These are phyloP conservation scores for Saccharomycopsis microspora DNA, from an alignment of 805 yeast species.

Conservation along the genomic window DNA sequence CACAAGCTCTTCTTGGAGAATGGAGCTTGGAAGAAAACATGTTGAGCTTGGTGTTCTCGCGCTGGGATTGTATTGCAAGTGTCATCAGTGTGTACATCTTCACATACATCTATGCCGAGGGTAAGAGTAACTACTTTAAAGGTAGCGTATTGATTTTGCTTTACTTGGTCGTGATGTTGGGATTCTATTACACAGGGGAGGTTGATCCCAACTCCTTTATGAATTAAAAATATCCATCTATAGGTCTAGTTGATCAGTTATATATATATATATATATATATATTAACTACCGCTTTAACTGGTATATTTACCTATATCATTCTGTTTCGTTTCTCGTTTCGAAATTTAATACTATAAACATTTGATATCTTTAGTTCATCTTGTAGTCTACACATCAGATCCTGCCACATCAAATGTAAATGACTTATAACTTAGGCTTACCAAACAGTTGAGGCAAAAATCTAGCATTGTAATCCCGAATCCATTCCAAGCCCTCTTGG, in stretches of 20 bases:
- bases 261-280: background rate
- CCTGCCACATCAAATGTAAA: too few relatives aligned
- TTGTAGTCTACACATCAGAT: background rate
- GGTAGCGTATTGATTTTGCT: conserved; percentile 79
- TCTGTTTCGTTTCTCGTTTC: background rate
- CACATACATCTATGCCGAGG: conserved; percentile 92
- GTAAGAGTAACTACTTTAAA: conserved; percentile 91
- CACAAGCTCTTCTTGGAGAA: conserved; percentile 22
- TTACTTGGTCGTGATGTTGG: conserved; percentile 64
- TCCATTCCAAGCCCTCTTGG: conserved; percentile 6
- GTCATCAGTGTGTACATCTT: conserved; percentile 79
- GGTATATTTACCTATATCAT: background rate
- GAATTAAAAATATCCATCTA: background rate
- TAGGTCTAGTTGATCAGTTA: background rate
- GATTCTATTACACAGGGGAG: conserved; percentile 59
- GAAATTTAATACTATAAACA: background rate
- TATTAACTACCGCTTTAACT: background rate
- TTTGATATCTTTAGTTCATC: background rate
- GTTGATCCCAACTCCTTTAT: conserved; percentile 12
- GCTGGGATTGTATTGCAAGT: conserved; percentile 88
- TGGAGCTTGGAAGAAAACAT: conserved; percentile 20
- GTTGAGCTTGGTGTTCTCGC: conserved; percentile 82
- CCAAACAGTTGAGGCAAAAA: too few relatives aligned
- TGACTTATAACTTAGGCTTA: too few relatives aligned
- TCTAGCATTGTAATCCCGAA: background rate